Conservation (phyloP, 2,329 filamentous ascomycete species). For the Mariannaea elegans region DNA sequence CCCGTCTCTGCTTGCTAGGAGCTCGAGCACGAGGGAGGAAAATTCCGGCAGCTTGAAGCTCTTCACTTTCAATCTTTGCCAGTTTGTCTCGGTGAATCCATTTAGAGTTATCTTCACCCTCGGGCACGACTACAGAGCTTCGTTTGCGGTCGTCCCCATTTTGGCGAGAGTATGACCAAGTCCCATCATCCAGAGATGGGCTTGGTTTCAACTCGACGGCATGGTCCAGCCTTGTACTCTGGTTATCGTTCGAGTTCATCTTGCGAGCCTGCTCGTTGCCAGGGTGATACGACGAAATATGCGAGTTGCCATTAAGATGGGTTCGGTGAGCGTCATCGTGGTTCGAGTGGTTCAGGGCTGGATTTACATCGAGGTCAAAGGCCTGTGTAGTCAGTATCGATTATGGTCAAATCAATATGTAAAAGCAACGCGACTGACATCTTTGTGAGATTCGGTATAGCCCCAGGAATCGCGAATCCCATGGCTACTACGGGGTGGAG, state of each 20-base stretch:
- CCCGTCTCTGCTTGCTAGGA: constrained; percentile 57
- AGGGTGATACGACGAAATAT: constrained; percentile 34
- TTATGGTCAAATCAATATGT: neutral
- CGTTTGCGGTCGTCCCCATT: constrained; percentile 39
- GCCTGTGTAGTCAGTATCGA: constrained; percentile 25
- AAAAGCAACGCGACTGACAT: constrained; percentile 47
- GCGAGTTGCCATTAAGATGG: constrained; percentile 38
- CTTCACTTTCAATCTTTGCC: constrained; percentile 80
- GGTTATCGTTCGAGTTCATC: constrained; percentile 48
- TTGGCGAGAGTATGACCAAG: constrained; percentile 31
- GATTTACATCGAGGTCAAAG: constrained; percentile 31
- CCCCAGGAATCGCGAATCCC: constrained; percentile 58
- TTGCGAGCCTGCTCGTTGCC: constrained; percentile 44
- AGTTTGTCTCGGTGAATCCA: constrained; percentile 91
- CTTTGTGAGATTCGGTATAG: constrained; percentile 43
- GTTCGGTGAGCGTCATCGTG: constrained; percentile 32
- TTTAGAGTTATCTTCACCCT: constrained; percentile 69
- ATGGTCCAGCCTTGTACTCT: constrained; percentile 37
- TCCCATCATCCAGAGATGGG: constrained; percentile 31
- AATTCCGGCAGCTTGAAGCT: constrained; percentile 82
- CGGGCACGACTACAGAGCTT: constrained; percentile 36
- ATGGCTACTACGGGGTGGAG: constrained; percentile 59
- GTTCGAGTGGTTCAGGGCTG: constrained; percentile 16
- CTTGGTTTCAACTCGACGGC: constrained; percentile 37
- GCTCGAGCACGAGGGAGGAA: constrained; percentile 64